Evolutionary conservation across 768 basidiomycete species (phyloP).

Genomic region (Hericium coralloides): DNA sequence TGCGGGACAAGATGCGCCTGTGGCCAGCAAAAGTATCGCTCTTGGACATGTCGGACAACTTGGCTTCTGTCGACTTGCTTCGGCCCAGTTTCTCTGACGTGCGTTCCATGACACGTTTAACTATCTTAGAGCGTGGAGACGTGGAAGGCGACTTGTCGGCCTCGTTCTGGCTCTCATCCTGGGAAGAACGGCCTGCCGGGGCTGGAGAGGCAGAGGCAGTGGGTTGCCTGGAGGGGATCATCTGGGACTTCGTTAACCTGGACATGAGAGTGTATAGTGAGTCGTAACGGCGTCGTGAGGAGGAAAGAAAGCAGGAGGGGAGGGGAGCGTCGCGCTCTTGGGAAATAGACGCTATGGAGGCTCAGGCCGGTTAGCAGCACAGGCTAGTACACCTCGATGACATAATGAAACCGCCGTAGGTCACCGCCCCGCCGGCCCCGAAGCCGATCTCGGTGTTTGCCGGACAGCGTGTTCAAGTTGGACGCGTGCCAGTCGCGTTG

Average conservation of each 20-base stretch:
- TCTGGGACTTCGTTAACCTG: background rate
- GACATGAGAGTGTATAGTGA: background rate
- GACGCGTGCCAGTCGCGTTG: slow-evolving; percentile 1
- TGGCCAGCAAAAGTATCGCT: slow-evolving; percentile 26
- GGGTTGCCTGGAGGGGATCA: background rate
- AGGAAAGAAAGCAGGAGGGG: background rate
- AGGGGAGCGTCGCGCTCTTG: background rate
- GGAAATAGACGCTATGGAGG: no score
- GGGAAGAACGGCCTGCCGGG: slow-evolving; percentile 1
- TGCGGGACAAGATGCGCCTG: slow-evolving; percentile 49
- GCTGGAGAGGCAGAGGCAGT: background rate
- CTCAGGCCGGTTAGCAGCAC: no score
- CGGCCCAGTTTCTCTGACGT: slow-evolving; percentile 59
- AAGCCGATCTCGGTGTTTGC: background rate
- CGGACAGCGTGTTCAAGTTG: slow-evolving; percentile 39
- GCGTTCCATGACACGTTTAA: slow-evolving; percentile 31
- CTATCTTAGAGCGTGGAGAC: slow-evolving; percentile 12
- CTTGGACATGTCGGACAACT: slow-evolving; percentile 14
- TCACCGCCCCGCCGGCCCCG: no score
- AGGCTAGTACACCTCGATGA: no score
- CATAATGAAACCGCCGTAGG: no score
- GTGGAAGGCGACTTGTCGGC: background rate
- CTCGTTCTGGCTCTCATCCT: slow-evolving; percentile 6
- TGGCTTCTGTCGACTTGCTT: slow-evolving; percentile 27
- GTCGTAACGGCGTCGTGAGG: no score